phyloP scores from a whole-genome alignment of 169 alveolate genomes.

The Plasmodium coatneyi region DNA sequence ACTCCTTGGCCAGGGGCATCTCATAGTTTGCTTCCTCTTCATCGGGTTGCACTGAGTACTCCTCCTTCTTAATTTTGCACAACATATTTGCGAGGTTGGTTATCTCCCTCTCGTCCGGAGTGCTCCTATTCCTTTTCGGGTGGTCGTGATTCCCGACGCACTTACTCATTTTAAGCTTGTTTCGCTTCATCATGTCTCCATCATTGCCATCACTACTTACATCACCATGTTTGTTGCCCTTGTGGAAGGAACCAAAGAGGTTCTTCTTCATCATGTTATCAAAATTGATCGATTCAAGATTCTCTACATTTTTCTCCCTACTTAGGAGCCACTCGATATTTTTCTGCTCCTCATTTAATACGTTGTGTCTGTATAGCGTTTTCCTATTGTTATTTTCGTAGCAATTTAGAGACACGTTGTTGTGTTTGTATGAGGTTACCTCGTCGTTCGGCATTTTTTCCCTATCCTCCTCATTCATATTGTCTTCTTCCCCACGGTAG shows the following conservation, averaged over 20 bases:
- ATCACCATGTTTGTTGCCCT: not conserved
- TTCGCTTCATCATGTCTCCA: not conserved
- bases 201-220: not conserved
- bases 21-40: not conserved
- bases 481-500: not conserved
- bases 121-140: not conserved
- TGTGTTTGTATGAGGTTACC: not conserved
- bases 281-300: constrained; percentile 21
- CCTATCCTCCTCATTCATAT: not conserved
- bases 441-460: not conserved
- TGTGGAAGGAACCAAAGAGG: constrained; percentile 10
- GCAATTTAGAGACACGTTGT: not conserved
- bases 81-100: not conserved
- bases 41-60: not conserved
- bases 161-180: not conserved
- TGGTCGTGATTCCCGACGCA: not conserved
- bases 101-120: constrained; percentile 7
- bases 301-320: constrained; percentile 25
- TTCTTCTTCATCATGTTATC: constrained; percentile 17
- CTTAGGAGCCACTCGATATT: constrained; percentile 18
- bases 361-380: constrained; percentile 45
- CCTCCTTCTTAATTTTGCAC: constrained; percentile 20
- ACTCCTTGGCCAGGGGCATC: not conserved
- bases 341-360: constrained; percentile 44
- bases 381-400: constrained; percentile 18